Evolutionary conservation across 192 early-diverging fungal genomes (phyloP).

Genomic region (Coemansia sp.): DNA sequence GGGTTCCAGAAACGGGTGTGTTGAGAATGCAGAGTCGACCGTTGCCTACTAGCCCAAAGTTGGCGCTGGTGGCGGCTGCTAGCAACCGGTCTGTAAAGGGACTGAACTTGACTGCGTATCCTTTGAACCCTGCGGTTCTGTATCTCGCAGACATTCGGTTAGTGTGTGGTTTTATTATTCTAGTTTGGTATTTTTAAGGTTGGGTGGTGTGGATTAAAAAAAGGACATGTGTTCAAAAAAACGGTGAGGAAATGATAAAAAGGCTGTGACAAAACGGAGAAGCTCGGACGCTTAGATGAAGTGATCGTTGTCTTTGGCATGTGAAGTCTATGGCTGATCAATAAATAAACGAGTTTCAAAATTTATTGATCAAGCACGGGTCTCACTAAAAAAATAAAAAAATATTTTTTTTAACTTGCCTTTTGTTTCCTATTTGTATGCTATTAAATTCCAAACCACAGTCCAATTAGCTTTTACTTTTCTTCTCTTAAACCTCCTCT

Average conservation of each 20-base stretch:
- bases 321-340: too few species aligned
- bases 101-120: constrained; percentile 92
- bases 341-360: too few species aligned
- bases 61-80: constrained; percentile 86
- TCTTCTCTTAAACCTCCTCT: neutral
- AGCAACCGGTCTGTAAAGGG: constrained; percentile 91
- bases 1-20: constrained; percentile 16
- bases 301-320: too few species aligned
- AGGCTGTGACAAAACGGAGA: neutral
- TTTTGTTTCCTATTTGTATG: constrained; percentile 1
- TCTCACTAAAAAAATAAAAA: neutral
- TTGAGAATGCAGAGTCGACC: constrained; percentile 82
- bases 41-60: constrained; percentile 98
- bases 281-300: too few species aligned
- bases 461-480: neutral
- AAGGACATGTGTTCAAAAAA: too few species aligned
- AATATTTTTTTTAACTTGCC: neutral
- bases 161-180: too few species aligned
- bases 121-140: constrained; percentile 84
- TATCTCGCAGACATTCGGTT: constrained; percentile 39
- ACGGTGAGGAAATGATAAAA: neutral
- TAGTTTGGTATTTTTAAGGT: too few species aligned
- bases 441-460: too few species aligned
- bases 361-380: too few species aligned
- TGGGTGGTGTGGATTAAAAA: too few species aligned